phyloP scores from a whole-genome alignment of 371 early-diverging fungal species.

The Entomophthora muscae region DNA sequence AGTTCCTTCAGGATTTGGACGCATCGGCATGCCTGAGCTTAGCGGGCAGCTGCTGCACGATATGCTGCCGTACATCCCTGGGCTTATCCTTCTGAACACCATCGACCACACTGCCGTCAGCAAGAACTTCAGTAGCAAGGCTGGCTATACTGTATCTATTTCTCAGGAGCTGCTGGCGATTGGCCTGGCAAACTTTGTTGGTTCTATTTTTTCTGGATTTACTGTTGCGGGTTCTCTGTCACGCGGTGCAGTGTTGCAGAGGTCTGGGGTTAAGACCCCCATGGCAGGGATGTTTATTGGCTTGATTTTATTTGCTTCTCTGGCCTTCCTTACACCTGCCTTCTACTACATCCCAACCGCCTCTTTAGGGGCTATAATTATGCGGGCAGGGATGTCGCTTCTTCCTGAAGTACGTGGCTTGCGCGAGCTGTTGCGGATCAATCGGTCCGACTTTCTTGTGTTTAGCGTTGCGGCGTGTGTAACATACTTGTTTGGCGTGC shows the following conservation, averaged over 20 bases:
- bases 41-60: conserved; percentile 26
- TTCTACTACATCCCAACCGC: too few species aligned
- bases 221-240: conserved; percentile 69
- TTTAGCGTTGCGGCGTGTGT: conserved; percentile 38
- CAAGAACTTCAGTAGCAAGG: conserved; percentile 56
- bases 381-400: conserved; percentile 26
- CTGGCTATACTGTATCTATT: conserved; percentile 41
- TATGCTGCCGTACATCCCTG: too few species aligned
- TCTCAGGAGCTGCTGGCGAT: conserved; percentile 67
- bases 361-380: too few species aligned
- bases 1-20: too few species aligned
- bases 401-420: conserved; percentile 16
- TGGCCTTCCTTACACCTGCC: too few species aligned
- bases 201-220: conserved; percentile 61
- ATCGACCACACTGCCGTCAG: conserved; percentile 77
- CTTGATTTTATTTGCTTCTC: conserved; percentile 45
- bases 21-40: conserved; percentile 46
- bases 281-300: conserved; percentile 59
- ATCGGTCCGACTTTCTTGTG: conserved; percentile 27
- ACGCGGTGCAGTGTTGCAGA: conserved; percentile 63
- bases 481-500: conserved; percentile 33
- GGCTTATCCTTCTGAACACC: conserved; percentile 47
- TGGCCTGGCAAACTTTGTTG: conserved; percentile 57
- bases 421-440: conserved; percentile 16
- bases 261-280: conserved; percentile 60